phyloP scores from a whole-genome alignment of 1,284 basidiomycete genomes.

The Sporisorium graminicola region DNA sequence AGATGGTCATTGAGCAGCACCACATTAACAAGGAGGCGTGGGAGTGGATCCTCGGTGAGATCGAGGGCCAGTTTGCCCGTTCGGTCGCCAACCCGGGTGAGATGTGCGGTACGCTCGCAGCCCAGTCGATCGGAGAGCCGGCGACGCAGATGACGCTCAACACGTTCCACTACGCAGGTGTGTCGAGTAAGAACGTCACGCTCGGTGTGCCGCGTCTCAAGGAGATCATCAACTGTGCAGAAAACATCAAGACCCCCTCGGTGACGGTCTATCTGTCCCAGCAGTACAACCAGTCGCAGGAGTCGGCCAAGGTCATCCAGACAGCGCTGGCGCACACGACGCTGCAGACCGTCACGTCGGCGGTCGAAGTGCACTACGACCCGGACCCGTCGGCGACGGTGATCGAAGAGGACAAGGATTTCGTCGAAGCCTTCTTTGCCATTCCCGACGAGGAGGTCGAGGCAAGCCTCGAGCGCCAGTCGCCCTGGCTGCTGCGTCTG shows the following conservation, averaged over 20 bases:
- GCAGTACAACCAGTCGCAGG: constrained; percentile 70
- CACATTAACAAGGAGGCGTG: constrained; percentile 78
- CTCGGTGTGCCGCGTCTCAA: constrained; percentile 97
- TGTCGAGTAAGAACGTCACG: constrained; percentile 98
- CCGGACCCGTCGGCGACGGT: constrained; percentile 91
- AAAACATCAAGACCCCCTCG: constrained; percentile 97
- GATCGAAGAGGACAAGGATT: constrained; percentile 94
- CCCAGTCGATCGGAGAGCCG: constrained; percentile 98
- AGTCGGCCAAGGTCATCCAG: constrained; percentile 84
- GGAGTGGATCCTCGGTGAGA: constrained; percentile 96
- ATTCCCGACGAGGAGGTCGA: constrained; percentile 98
- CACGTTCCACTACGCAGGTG: constrained; percentile 97
- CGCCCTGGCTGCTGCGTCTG: constrained; percentile 96
- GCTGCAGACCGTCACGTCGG: constrained; percentile 91
- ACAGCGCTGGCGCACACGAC: constrained; percentile 95
- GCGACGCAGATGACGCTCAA: constrained; percentile 99
- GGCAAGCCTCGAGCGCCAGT: constrained; percentile 88
- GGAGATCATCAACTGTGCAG: constrained; percentile 99
- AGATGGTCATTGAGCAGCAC: constrained; percentile 68
- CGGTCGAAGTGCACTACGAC: constrained; percentile 98
- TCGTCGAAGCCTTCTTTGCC: constrained; percentile 99
- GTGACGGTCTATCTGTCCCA: constrained; percentile 81
- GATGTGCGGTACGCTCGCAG: constrained; percentile 98
- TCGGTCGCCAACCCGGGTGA: constrained; percentile 93
- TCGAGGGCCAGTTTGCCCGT: constrained; percentile 80